Evolutionary conservation across 192 early-diverging fungal genomes (phyloP), one percentile per base, ranked within the genome.

Genomic region (Coemansia sp.): DNA sequence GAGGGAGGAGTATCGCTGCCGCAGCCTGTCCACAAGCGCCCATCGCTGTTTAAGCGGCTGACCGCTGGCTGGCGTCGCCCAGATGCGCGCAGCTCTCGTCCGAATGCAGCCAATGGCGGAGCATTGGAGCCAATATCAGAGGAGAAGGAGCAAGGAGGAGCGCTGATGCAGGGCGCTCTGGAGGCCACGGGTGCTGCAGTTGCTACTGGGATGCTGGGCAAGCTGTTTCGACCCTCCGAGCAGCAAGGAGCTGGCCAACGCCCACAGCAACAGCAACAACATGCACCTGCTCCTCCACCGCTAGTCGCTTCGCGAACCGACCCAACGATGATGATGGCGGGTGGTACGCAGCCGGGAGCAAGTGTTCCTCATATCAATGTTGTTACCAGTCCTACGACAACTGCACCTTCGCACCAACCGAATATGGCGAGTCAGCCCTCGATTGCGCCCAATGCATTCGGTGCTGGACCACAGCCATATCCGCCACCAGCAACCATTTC

Each of bases 31-130:
- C 51, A 8, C 22, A 73, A 74, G 47, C 64, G 75, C 16, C 80
- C 80, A 22, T 82, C 80, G 58, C 48, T 82, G 66, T 47, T 82
- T 16, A 70, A 74, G 76, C 75, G 80, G 3, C 62, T 82, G 40
- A 82, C 80, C 0, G 58, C 68, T 8, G 80, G 80, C 6, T 82
- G 80, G 80, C 71, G 80, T 41, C 72, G 73, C n/a, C 71, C 77
- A 32, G 63, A 54, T 3, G 51, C 21, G 8, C 18, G 13, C 9
- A 12, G 37, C 22, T 47, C 61, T 6, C 59, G 19, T 43, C 63
- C 51, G 8, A 8, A 19, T 54, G 51, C 9, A 10, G 0, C 19
- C 7, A 18, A 3, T 26, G 26, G 62, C 0, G 49, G 40, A 5
- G 42, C 45, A 18, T 21, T 74, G 46, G 56, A 74, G 18, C 69